Conservation (phyloP, 768 basidiomycete genomes). For the Rickenella mellea region DNA sequence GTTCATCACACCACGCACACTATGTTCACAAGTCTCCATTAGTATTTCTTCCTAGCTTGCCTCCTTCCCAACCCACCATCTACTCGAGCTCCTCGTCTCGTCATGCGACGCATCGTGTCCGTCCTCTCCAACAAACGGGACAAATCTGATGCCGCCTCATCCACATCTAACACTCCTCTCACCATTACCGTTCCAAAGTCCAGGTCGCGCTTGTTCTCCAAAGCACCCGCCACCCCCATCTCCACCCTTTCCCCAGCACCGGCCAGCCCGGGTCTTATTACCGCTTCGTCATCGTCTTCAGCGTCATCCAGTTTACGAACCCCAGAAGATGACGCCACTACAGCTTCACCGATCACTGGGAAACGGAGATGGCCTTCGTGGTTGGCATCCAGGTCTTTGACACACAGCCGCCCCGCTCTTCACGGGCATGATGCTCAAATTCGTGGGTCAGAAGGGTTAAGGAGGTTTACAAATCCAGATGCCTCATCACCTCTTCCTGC, state of each 20-base stretch:
- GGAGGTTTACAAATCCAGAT: no score
- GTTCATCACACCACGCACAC: constrained; percentile 10
- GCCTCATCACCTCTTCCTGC: constrained; percentile 7
- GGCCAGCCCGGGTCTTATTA: constrained; percentile 6
- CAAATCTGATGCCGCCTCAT: background rate
- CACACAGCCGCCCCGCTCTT: background rate
- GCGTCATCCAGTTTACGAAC: constrained; percentile 44
- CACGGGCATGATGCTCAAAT: no score
- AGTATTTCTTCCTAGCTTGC: constrained; percentile 5
- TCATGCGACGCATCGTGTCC: background rate
- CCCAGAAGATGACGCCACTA: constrained; percentile 43
- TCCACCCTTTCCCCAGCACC: constrained; percentile 8
- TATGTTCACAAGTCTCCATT: constrained; percentile 11
- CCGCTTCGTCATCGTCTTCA: constrained; percentile 51
- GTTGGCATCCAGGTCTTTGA: constrained; percentile 29
- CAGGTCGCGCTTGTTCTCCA: constrained; percentile 4
- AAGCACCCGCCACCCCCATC: background rate
- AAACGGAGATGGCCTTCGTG: constrained; percentile 50
- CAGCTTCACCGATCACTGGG: constrained; percentile 14
- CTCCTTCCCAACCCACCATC: background rate
- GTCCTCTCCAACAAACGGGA: background rate
- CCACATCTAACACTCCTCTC: background rate
- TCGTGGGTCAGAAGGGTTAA: no score
- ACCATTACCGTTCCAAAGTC: background rate
- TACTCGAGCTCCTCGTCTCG: no score